Base-by-base conservation (phyloP, 2,329 filamentous ascomycete species). In the Hymenoscyphus linearis region DNA sequence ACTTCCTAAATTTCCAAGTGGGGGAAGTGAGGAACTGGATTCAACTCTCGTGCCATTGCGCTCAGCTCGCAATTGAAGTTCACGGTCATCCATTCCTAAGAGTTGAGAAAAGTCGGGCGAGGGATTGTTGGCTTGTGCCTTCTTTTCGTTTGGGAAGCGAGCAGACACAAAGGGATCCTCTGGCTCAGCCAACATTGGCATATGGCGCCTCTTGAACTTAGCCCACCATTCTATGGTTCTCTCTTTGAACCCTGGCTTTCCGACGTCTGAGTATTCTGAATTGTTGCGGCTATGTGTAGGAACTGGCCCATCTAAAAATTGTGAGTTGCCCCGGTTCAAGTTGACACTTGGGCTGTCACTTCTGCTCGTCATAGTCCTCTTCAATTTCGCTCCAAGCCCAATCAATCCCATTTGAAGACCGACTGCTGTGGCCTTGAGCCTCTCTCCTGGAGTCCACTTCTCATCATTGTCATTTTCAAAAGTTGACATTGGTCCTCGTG, bases 311-410 rank as follows among this genome's bases (percentile, higher is more conserved):
- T 72, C 69, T 13, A 75, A 73, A 63, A 81, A 82, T 65, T 84
- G 82, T 9, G 82, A 82, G 65, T 80, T 81, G 6, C 80, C 79
- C 55, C 80, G 75, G 70, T 84, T 77, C 64, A 83, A 74, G 60
- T 83, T 78, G 34, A 83, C 77, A 54, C 74, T 76, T 2, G 77
- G 73, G 9, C 71, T 74, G 54, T 72, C 74, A 31, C 70, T 73
- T 60, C 74, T 62, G 36, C 65, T 57, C 31, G 62, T 62, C 14
- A 71, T 62, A 52, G 68, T 71, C 34, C 67, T 62, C 53, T 69
- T 73, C 36, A 71, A 55, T 13, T 68, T 65, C 12, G 67, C 60
- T 54, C 66, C 68, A n/a, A 70, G 52, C 9, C 68, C 67, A 22
- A 59, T 54, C 2, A 71, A 44, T 58, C 65, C 63, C 6, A 64